Conservation (phyloP, 2,329 filamentous ascomycete species). For the Ophiostoma populinum region DNA sequence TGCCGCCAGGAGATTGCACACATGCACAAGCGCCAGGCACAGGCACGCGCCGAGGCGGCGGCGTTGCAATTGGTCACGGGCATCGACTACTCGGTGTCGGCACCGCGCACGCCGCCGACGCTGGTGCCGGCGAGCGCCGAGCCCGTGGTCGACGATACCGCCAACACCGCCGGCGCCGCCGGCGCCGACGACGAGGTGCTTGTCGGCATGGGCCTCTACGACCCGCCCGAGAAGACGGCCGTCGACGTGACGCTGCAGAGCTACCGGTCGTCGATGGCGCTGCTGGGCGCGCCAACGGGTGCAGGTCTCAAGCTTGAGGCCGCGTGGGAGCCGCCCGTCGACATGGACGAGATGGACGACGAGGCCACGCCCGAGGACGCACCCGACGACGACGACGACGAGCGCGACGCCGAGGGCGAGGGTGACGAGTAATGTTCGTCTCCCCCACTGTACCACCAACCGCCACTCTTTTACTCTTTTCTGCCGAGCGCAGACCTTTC, state of each 20-base stretch:
- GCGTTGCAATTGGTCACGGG: no score
- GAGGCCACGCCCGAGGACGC: conserved; percentile 32
- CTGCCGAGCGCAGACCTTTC: no score
- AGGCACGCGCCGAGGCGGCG: not conserved
- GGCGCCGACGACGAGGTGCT: conserved; percentile 51
- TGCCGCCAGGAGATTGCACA: not conserved
- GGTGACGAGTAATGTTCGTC: conserved; percentile 11
- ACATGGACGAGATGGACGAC: conserved; percentile 41
- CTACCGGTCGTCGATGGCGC: conserved; percentile 34
- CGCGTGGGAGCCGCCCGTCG: conserved; percentile 53
- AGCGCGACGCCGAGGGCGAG: conserved; percentile 23
- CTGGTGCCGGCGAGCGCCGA: conserved; percentile 13
- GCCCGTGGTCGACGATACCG: conserved; percentile 33
- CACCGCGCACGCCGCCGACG: conserved; percentile 2
- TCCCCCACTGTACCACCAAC: not conserved
- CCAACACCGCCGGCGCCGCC: conserved; percentile 31
- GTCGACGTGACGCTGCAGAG: conserved; percentile 33
- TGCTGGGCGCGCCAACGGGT: conserved; percentile 40
- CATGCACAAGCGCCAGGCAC: not conserved
- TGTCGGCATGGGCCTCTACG: conserved; percentile 71
- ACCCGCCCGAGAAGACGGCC: conserved; percentile 41
- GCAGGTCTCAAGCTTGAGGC: conserved; percentile 71
- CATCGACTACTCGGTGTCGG: not conserved
- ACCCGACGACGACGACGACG: conserved; percentile 24
- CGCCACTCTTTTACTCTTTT: no score